These are phyloP conservation scores for Anastatica hierochuntica DNA, from an alignment of 345 rosid genomes.

Conservation along the genomic window DNA sequence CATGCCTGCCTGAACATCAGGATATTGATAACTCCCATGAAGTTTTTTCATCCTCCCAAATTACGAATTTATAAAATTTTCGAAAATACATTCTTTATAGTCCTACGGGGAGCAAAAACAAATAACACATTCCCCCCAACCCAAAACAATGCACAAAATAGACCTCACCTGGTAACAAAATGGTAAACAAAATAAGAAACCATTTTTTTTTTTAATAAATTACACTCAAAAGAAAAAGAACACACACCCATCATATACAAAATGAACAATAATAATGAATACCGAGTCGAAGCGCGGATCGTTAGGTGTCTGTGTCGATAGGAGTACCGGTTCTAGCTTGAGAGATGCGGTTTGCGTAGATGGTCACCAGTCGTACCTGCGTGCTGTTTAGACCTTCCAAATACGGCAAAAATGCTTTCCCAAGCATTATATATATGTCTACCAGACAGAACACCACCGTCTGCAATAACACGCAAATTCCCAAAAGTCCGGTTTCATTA, in stretches of 20 bases:
- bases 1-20: too few relatives aligned
- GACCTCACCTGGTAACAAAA: too few relatives aligned
- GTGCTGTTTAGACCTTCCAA: slow-evolving; percentile 89
- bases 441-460: slow-evolving; percentile 97
- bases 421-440: slow-evolving; percentile 95
- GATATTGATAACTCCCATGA: too few relatives aligned
- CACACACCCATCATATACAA: slow-evolving; percentile 25
- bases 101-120: not conserved
- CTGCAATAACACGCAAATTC: slow-evolving; percentile 29
- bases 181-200: too few relatives aligned
- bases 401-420: slow-evolving; percentile 89
- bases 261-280: not conserved
- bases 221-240: not conserved
- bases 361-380: slow-evolving; percentile 81
- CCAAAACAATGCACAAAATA: not conserved
- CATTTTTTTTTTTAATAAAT: too few relatives aligned
- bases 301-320: slow-evolving; percentile 27
- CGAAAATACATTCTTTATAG: not conserved
- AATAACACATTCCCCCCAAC: not conserved
- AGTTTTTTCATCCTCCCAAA: too few relatives aligned
- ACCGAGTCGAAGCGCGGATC: too few relatives aligned
- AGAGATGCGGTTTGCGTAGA: slow-evolving; percentile 93
- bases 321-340: slow-evolving; percentile 87
- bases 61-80: too few relatives aligned
- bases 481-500: too few relatives aligned